Percentiles rank a stretch among this genome's conserved stretches.
These are phyloP conservation scores for Bipolaris sorokiniana DNA, from an alignment of 2,329 filamentous ascomycete genomes.

Conservation along the genomic window DNA sequence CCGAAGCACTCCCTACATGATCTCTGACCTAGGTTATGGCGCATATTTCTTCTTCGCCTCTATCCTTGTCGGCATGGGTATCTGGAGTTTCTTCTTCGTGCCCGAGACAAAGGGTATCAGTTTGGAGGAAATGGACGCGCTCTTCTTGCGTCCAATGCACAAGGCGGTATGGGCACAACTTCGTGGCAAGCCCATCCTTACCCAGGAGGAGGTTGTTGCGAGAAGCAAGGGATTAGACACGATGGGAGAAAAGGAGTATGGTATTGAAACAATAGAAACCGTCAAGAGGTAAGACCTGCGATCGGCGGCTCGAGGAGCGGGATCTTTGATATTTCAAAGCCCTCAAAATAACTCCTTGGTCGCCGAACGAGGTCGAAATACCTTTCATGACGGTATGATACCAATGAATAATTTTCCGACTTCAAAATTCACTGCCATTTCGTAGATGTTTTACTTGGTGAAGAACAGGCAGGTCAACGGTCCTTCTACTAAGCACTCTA, in stretches of 20 bases:
- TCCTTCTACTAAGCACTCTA: not conserved
- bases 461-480: not conserved
- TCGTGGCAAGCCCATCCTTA: constrained; percentile 27
- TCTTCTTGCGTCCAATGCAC: constrained; percentile 39
- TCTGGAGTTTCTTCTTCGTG: constrained; percentile 44
- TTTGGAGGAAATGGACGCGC: constrained; percentile 41
- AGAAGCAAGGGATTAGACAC: constrained; percentile 25
- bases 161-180: constrained; percentile 42
- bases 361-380: constrained; percentile 1
- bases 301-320: not conserved
- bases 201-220: constrained; percentile 22
- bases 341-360: not conserved
- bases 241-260: constrained; percentile 24
- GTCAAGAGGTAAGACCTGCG: constrained; percentile 11
- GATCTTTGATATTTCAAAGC: not conserved
- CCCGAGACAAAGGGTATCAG: constrained; percentile 42
- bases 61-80: constrained; percentile 37
- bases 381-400: not conserved
- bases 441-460: not conserved
- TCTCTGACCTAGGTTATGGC: constrained; percentile 46
- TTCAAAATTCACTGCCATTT: not conserved
- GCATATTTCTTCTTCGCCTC: constrained; percentile 50
- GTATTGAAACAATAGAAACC: constrained; percentile 28
- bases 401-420: constrained; percentile 5
- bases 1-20: constrained; percentile 49